These are phyloP conservation scores for Salix purpurea DNA, from an alignment of 345 rosid genomes.

Conservation along the genomic window DNA sequence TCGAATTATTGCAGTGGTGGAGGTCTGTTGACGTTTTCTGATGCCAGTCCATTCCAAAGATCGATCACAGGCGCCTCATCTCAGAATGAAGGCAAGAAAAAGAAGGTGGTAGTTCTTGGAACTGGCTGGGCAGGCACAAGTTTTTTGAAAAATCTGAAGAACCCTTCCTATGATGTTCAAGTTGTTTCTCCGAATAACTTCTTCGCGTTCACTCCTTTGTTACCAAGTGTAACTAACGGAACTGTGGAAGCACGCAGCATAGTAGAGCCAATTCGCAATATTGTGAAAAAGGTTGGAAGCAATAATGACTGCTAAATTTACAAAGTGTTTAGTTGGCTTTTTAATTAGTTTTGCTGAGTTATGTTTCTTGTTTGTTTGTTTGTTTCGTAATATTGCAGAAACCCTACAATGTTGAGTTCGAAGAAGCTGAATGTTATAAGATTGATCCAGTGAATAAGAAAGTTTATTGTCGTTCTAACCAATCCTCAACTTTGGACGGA, in stretches of 20 bases:
- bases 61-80: neutral
- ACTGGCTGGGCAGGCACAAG: slow-evolving; percentile 3
- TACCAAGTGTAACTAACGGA: neutral
- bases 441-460: slow-evolving; percentile 8
- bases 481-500: neutral
- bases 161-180: neutral
- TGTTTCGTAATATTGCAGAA: neutral
- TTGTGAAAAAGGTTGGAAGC: neutral
- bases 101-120: slow-evolving; percentile 1
- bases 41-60: neutral
- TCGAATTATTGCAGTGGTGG: neutral
- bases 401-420: slow-evolving; percentile 1
- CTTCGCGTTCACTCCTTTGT: neutral
- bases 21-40: neutral
- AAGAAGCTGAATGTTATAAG: slow-evolving; percentile 11
- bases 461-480: neutral
- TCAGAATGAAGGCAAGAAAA: neutral
- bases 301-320: neutral
- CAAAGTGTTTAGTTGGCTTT: neutral
- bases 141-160: slow-evolving; percentile 1
- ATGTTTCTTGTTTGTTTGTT: neutral
- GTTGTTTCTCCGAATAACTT: neutral
- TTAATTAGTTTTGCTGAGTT: neutral
- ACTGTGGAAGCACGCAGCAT: slow-evolving; percentile 3
- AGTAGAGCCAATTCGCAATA: neutral